Evolutionary conservation across 345 rosid genomes (phyloP), one percentile per base, ranked within the genome.

Genomic region (Camelina sativa): DNA sequence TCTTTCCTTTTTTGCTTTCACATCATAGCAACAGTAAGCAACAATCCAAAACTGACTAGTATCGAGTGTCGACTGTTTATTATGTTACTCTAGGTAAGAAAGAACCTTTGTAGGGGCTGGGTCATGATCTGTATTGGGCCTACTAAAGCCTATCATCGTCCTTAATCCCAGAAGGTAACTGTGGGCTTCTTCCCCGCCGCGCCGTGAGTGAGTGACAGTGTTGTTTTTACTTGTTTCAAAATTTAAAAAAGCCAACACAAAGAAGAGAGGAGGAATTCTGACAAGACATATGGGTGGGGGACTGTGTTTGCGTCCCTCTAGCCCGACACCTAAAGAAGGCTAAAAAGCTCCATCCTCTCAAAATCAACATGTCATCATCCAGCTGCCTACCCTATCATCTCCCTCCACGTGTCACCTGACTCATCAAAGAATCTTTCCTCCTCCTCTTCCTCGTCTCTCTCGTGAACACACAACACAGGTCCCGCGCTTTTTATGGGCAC

Each of bases 401-500:
- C 22, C 11, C 3, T 28, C 56, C 77, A 73, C 65, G 71, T 73
- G 51, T 51, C 53, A 30, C 17, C 59, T 37, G 47, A 51, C 32
- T 32, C 3, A 10, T 44, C 3, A 11, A 15, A 17, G 68, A 67
- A 60, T 51, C 73, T 67, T 67, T 67, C 23, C n/a, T 35, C 30
- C 11, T 37, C 37, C 52, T 66, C 20, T 15, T 35, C 62, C 65
- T 74, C 72, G 67, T 32, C 35, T 12, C 35, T 12, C 41, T 71
- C 59, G 67, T 60, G 75, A 71, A 60, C 35, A 30, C 34, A 52
- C 76, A 59, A 25, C 28, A 16, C 62, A 72, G 71, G 48, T 55
- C 77, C 71, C 71, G 71, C 77, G 77, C 77, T 73, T 73, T 73
- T 62, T 40, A 17, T 35, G 61, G 61, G 35, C 54, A 50, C 54